Percentiles rank a stretch among this genome's conserved stretches.
Evolutionary conservation across 345 rosid genomes (phyloP).

Genomic region (Reutealis trisperma): DNA sequence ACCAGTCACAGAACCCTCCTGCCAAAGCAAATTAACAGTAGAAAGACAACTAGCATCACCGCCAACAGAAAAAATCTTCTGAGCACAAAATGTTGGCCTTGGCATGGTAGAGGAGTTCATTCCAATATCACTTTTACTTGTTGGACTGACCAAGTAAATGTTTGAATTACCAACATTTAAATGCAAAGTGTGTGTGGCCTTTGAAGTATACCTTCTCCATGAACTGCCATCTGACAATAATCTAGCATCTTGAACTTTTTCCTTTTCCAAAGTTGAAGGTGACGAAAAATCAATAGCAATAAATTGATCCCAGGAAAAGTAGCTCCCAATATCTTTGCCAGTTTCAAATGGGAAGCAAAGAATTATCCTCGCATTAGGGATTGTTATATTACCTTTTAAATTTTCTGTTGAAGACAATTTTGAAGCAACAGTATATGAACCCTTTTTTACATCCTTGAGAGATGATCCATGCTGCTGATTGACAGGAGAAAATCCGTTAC

Average conservation of each 20-base stretch:
- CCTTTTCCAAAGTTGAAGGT: conserved; percentile 39
- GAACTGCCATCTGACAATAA: conserved; percentile 36
- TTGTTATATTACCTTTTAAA: conserved; percentile 52
- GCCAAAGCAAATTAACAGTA: conserved; percentile 74
- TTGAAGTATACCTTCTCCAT: conserved; percentile 42
- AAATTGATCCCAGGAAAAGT: conserved; percentile 58
- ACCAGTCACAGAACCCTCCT: conserved; percentile 59
- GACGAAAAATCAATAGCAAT: conserved; percentile 65
- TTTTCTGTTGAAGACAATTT: conserved; percentile 45
- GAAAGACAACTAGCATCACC: conserved; percentile 48
- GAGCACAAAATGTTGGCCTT: conserved; percentile 46
- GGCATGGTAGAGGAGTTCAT: conserved; percentile 22
- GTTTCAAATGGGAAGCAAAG: conserved; percentile 68
- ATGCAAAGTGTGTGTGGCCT: conserved; percentile 49
- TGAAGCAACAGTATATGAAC: conserved; percentile 25
- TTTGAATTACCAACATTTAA: conserved; percentile 55
- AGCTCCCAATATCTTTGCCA: conserved; percentile 36
- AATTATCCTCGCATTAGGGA: conserved; percentile 67
- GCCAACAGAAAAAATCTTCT: conserved; percentile 54
- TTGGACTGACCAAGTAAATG: conserved; percentile 58
- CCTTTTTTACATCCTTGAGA: conserved; percentile 28
- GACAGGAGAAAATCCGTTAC: conserved; percentile 20
- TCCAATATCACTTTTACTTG: conserved; percentile 36
- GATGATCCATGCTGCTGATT: conserved; percentile 28
- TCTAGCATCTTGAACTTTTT: conserved; percentile 18